phyloP scores from a whole-genome alignment of 208 protist genomes.

The Zelonia costaricensis region DNA sequence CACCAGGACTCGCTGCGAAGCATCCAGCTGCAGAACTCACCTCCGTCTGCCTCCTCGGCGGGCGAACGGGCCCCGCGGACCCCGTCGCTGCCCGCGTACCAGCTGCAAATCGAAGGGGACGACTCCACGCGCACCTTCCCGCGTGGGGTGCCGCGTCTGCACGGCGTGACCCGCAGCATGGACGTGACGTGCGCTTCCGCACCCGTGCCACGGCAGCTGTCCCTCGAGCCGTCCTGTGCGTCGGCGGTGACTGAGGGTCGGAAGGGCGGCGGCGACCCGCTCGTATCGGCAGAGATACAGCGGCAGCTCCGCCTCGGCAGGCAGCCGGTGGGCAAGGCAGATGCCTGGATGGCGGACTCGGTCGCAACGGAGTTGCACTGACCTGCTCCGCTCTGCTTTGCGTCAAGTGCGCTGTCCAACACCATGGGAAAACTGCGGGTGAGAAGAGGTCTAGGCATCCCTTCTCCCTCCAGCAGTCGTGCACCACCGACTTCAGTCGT shows the following conservation, averaged over 20 bases:
- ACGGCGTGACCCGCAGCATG: too few relatives aligned
- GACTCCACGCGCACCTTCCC: too few relatives aligned
- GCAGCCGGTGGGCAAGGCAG: not conserved
- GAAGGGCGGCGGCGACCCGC: not conserved
- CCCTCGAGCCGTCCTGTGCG: not conserved
- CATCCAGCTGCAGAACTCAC: not conserved
- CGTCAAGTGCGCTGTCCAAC: too few relatives aligned
- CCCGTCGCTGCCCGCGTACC: slow-evolving; percentile 1
- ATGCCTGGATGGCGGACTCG: not conserved
- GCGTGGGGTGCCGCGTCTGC: too few relatives aligned
- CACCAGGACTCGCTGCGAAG: slow-evolving; percentile 9
- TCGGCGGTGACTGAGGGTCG: not conserved
- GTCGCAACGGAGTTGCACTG: not conserved
- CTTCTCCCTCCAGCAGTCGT: too few relatives aligned
- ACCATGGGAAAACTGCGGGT: too few relatives aligned
- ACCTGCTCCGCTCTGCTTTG: too few relatives aligned
- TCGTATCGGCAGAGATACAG: slow-evolving; percentile 1
- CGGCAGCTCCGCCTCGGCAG: slow-evolving; percentile 8
- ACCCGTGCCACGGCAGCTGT: not conserved
- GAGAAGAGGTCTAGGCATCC: too few relatives aligned
- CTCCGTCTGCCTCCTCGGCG: not conserved
- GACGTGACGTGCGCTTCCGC: too few relatives aligned
- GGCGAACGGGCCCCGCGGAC: not conserved
- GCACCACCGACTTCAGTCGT: too few relatives aligned
- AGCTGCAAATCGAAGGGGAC: too few relatives aligned